Evolutionary conservation across 1,284 basidiomycete genomes (phyloP).

Genomic region (Melampsora larici-populina): DNA sequence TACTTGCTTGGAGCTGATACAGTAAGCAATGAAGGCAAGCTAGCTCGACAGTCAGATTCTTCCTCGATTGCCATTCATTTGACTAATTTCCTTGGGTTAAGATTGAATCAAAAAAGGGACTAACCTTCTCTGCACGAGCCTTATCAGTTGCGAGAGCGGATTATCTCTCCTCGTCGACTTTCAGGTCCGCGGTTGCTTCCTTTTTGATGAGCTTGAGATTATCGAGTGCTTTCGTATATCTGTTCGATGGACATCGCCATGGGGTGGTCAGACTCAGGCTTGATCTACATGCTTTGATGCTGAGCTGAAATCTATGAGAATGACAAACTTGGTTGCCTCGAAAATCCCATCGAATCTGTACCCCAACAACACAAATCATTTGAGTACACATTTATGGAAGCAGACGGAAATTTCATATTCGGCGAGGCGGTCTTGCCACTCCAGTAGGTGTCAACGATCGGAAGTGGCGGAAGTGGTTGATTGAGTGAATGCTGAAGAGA

Average conservation of each 20-base stretch:
- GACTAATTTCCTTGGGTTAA: no score
- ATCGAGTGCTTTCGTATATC: constrained; percentile 94
- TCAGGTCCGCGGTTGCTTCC: constrained; percentile 82
- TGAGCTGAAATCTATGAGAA: constrained; percentile 1
- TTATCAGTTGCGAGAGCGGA: constrained; percentile 78
- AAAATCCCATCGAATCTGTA: constrained; percentile 80
- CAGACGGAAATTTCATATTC: no score
- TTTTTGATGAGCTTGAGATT: constrained; percentile 85
- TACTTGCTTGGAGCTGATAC: constrained; percentile 61
- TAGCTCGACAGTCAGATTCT: not conserved
- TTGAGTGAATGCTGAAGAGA: not conserved
- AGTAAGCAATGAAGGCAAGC: not conserved
- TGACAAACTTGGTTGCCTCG: constrained; percentile 81
- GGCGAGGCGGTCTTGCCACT: no score
- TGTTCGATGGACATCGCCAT: constrained; percentile 51
- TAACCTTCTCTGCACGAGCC: constrained; percentile 69
- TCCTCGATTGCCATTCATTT: no score
- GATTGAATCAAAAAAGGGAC: not conserved
- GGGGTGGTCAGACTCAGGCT: not conserved
- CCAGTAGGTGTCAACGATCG: no score
- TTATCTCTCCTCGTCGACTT: constrained; percentile 85
- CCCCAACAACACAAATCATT: not conserved
- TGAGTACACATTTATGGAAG: no score
- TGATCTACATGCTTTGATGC: constrained; percentile 26
- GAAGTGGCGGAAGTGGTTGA: not conserved